phyloP scores from a whole-genome alignment of 768 basidiomycete genomes.

The Russula sp. region DNA sequence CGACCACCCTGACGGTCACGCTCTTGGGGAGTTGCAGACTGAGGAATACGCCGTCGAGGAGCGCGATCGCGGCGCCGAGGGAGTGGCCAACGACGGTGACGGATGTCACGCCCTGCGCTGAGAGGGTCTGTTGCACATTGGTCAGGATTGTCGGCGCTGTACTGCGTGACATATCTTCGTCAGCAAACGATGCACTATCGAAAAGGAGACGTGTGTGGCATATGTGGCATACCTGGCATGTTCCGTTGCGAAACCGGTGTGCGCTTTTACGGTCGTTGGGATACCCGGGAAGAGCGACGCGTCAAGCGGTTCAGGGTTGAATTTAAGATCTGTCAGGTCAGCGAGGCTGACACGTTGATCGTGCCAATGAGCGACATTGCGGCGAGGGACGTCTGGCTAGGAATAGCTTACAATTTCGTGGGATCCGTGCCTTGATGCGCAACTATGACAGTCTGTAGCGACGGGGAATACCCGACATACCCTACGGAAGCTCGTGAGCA shows the following conservation, averaged over 20 bases:
- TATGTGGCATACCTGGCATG: conserved; percentile 38
- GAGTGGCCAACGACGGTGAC: conserved; percentile 20
- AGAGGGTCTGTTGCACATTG: neutral
- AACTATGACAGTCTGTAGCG: conserved; percentile 32
- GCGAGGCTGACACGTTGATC: conserved; percentile 28
- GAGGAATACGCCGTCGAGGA: conserved; percentile 29
- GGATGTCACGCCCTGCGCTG: neutral
- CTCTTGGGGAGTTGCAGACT: conserved; percentile 20
- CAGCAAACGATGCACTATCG: neutral
- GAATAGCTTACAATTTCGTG: conserved; percentile 27
- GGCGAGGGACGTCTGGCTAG: neutral
- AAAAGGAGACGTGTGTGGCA: neutral
- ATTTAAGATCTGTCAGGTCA: conserved; percentile 39
- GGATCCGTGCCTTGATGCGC: conserved; percentile 37
- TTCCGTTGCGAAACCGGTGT: conserved; percentile 41
- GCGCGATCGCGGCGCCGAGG: conserved; percentile 25
- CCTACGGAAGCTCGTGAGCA: conserved; percentile 29
- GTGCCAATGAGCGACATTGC: neutral
- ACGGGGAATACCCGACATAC: conserved; percentile 48
- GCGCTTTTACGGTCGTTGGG: conserved; percentile 36
- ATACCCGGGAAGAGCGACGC: conserved; percentile 48
- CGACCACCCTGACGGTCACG: conserved; percentile 17
- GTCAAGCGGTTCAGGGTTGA: conserved; percentile 34
- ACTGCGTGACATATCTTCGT: neutral
- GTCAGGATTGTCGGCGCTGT: neutral